Conservation (phyloP, 495 filamentous ascomycete genomes). For the Neurospora sp. region DNA sequence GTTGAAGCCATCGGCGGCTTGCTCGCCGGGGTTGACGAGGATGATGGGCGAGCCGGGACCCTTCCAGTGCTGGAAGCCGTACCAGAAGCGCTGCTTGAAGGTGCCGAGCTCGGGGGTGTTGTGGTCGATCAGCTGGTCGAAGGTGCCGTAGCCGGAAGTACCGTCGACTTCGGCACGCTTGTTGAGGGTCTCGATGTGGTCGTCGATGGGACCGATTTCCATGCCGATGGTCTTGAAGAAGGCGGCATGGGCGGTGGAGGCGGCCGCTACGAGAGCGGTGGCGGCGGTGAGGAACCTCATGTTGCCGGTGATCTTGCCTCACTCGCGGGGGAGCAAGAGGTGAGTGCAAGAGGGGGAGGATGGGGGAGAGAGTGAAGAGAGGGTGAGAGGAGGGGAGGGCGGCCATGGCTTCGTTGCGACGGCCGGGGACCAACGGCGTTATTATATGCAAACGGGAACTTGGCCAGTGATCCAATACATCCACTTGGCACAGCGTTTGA, state of each 20-base stretch:
- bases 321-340: background rate
- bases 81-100: conserved; percentile 28
- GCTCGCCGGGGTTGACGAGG: conserved; percentile 47
- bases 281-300: conserved; percentile 2
- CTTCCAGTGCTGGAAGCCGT: conserved; percentile 19
- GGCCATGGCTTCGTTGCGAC: background rate
- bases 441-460: background rate
- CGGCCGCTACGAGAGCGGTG: conserved; percentile 4
- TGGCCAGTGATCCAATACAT: background rate
- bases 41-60: conserved; percentile 29
- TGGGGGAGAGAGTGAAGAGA: background rate
- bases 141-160: conserved; percentile 21
- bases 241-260: conserved; percentile 2
- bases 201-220: conserved; percentile 19
- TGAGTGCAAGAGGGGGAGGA: background rate
- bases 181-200: conserved; percentile 4
- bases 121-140: conserved; percentile 28
- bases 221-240: conserved; percentile 8
- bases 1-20: conserved; percentile 38
- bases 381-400: background rate
- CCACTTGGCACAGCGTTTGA: background rate
- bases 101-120: conserved; percentile 20
- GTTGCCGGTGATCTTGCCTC: background rate
- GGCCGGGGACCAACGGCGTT: background rate
- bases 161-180: conserved; percentile 12